Evolutionary conservation across 2,329 filamentous ascomycete species (phyloP).

Genomic region (Delphinella strobiligena): DNA sequence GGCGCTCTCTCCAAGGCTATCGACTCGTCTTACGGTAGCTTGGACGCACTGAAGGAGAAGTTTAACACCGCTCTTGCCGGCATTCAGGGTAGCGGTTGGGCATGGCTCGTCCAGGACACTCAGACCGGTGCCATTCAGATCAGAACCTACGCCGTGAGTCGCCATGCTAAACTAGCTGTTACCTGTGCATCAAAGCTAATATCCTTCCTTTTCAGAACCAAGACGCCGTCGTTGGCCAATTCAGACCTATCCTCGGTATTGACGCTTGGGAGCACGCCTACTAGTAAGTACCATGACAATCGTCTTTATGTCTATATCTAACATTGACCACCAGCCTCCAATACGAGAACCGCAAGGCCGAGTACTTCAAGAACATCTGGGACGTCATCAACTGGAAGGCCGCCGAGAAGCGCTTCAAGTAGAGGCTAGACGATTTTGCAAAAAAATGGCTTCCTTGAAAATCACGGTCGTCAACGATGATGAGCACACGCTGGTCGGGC

Average conservation of each 20-base stretch:
- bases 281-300: constrained; percentile 43
- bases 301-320: neutral
- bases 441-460: too few relatives aligned
- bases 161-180: too few relatives aligned
- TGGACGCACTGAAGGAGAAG: constrained; percentile 49
- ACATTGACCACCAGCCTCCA: constrained; percentile 46
- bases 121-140: constrained; percentile 49
- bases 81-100: constrained; percentile 55
- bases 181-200: too few relatives aligned
- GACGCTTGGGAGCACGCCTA: constrained; percentile 97
- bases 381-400: constrained; percentile 94
- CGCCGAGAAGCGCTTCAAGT: constrained; percentile 63
- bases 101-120: constrained; percentile 50
- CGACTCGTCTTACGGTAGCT: constrained; percentile 45
- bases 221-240: constrained; percentile 76
- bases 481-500: too few relatives aligned
- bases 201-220: too few relatives aligned
- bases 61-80: constrained; percentile 53
- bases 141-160: constrained; percentile 49
- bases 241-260: constrained; percentile 71
- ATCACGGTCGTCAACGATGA: too few relatives aligned
- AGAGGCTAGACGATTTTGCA: constrained; percentile 10
- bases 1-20: constrained; percentile 47
- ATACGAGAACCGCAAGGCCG: constrained; percentile 93
- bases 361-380: constrained; percentile 91